Base-by-base conservation (phyloP, 495 filamentous ascomycete genomes). In the Platismatia glauca region DNA sequence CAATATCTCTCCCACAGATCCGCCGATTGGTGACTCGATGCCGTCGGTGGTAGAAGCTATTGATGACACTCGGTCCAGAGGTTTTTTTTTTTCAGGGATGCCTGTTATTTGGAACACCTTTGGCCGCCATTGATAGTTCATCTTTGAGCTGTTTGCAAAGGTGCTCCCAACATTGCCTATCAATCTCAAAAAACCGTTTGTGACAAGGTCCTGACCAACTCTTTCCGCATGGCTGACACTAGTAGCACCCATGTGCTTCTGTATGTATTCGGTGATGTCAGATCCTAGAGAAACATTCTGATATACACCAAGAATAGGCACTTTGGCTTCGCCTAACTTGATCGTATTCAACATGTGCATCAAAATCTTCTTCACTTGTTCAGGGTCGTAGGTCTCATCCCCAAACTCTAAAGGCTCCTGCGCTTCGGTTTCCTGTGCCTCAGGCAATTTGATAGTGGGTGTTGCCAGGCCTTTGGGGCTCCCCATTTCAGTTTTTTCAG, bases 71-170 rank as follows among this genome's bases (percentile, higher is more conserved):
- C 93, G 84, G 59, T 82, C 80, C 43, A 89, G 64, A 8, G 85
- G 67, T 61, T 81, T 83, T 73, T 92, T 95, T 78, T 89, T 95
- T 72, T 95, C 91, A 1, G 89, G 90, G 53, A 97, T 79, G 4
- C 91, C 91, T 34, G 90, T 84, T 46, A 90, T 72, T 71, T 96
- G 86, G 74, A 96, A 97, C 1, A 87, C 89, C 74, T 89, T 95
- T 4, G 91, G 82, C 50, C 89, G 86, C 95, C 95, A 99, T 73
- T 99, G 94, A 72, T 97, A 99, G 71, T 88, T 88, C 85, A 97
- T 87, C 76, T 88, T 91, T 52, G 92, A 92, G 77, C 91, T 97
- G 75, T 99, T 99, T 63, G 92, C 91, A 69, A 99, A 99, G 12
- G 86, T 89, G 72, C 83, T 97, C 34, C 95, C 94, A 61, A 99